Evolutionary conservation across 1,284 basidiomycete species (phyloP).

Genomic region (Puccinia novopanici): DNA sequence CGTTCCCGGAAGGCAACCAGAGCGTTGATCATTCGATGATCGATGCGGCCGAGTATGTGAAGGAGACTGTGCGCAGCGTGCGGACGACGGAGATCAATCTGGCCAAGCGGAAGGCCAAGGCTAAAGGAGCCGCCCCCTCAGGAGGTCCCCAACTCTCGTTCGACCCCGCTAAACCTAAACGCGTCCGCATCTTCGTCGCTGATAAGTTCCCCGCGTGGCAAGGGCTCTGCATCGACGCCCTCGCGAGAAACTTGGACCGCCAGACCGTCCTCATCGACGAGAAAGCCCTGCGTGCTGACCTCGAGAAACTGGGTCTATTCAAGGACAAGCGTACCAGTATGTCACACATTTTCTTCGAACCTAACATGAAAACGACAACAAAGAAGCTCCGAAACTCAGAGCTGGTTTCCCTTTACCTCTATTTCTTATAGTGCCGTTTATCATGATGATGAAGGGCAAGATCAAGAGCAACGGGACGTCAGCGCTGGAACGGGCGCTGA

Average conservation of each 20-base stretch:
- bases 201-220: constrained; percentile 93
- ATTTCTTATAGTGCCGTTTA: constrained; percentile 36
- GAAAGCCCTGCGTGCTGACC: constrained; percentile 70
- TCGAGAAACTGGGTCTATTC: constrained; percentile 76
- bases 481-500: constrained; percentile 61
- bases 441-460: constrained; percentile 47
- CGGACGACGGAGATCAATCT: constrained; percentile 81
- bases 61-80: constrained; percentile 79
- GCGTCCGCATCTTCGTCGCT: constrained; percentile 84
- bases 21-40: constrained; percentile 57
- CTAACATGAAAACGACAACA: not conserved
- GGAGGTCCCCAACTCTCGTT: constrained; percentile 61
- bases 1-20: constrained; percentile 67
- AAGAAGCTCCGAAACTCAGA: too few relatives aligned
- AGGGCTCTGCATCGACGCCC: constrained; percentile 73
- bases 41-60: constrained; percentile 67
- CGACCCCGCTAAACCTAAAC: constrained; percentile 81
- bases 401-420: not conserved
- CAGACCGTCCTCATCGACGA: constrained; percentile 76
- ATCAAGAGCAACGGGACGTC: constrained; percentile 70
- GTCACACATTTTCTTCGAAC: not conserved
- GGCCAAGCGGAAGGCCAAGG: constrained; percentile 59
- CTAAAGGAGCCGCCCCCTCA: constrained; percentile 20
- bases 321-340: constrained; percentile 84
- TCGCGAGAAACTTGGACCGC: constrained; percentile 71